These are phyloP conservation scores for Polygonum aviculare DNA, from an alignment of 148 eudicot species.

Conservation along the genomic window DNA sequence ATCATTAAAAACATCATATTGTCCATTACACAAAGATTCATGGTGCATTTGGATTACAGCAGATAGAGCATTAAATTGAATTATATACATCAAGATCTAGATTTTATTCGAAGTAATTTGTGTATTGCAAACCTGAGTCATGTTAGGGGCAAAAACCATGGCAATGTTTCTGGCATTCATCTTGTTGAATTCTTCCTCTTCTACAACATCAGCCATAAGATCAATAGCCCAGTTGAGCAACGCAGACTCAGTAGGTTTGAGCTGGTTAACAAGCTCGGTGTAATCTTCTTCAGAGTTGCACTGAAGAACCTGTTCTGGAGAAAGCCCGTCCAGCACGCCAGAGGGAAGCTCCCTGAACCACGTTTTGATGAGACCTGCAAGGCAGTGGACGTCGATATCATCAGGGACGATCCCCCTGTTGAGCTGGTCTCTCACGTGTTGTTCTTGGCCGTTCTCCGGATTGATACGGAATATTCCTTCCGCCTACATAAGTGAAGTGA, in stretches of 20 bases:
- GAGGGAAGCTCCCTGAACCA: constrained; percentile 93
- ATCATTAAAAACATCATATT: no score
- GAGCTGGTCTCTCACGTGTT: constrained; percentile 64
- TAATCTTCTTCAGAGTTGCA: constrained; percentile 72
- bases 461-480: constrained; percentile 93
- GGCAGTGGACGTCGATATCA: constrained; percentile 79
- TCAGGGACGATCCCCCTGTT: constrained; percentile 78
- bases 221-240: constrained; percentile 84
- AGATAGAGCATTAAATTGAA: no score
- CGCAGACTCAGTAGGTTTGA: constrained; percentile 67
- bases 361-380: constrained; percentile 82
- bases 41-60: no score
- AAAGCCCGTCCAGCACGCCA: constrained; percentile 85
- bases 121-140: constrained; percentile 61
- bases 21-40: no score
- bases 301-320: constrained; percentile 68
- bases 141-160: constrained; percentile 91
- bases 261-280: constrained; percentile 58
- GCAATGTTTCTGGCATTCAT: constrained; percentile 95
- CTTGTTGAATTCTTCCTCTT: constrained; percentile 80
- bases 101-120: neutral
- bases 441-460: constrained; percentile 77
- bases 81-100: no score
- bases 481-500: constrained; percentile 49
- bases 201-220: constrained; percentile 98